phyloP scores from a whole-genome alignment of 2,329 filamentous ascomycete species.

The Aspergillus ochraceus region DNA sequence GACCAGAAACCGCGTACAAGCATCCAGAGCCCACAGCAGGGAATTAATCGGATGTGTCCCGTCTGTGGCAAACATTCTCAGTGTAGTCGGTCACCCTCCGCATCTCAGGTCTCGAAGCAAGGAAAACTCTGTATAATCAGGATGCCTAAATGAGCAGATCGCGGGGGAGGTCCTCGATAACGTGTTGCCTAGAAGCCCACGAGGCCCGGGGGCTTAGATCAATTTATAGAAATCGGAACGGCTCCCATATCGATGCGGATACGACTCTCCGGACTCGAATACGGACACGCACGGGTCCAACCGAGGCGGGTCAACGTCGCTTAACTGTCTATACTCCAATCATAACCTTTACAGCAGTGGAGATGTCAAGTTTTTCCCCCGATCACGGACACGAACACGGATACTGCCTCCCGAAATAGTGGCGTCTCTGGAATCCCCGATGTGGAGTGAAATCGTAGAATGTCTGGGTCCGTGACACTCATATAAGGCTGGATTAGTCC shows the following conservation, averaged over 20 bases:
- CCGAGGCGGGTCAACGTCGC: not conserved
- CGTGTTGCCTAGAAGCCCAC: not conserved
- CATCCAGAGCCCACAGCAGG: too few relatives aligned
- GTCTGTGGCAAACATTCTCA: too few relatives aligned
- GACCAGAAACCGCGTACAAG: too few relatives aligned
- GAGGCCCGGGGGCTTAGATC: not conserved
- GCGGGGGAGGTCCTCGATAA: not conserved
- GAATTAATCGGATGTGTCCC: too few relatives aligned
- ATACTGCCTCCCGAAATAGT: not conserved
- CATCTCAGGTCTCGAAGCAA: not conserved
- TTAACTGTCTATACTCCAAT: not conserved
- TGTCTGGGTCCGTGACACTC: not conserved
- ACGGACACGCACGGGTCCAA: not conserved
- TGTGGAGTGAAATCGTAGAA: not conserved
- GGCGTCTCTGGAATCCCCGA: not conserved
- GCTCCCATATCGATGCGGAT: not conserved
- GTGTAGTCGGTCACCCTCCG: too few relatives aligned
- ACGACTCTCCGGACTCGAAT: not conserved
- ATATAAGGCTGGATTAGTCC: not conserved
- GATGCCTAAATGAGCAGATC: not conserved
- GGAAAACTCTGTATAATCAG: not conserved
- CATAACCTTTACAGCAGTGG: not conserved
- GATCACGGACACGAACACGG: not conserved
- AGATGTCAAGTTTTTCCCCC: not conserved
- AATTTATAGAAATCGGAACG: not conserved